Evolutionary conservation across 805 yeast species (phyloP), one percentile per base, ranked within the genome.

Genomic region (Suhomyces faveliae): DNA sequence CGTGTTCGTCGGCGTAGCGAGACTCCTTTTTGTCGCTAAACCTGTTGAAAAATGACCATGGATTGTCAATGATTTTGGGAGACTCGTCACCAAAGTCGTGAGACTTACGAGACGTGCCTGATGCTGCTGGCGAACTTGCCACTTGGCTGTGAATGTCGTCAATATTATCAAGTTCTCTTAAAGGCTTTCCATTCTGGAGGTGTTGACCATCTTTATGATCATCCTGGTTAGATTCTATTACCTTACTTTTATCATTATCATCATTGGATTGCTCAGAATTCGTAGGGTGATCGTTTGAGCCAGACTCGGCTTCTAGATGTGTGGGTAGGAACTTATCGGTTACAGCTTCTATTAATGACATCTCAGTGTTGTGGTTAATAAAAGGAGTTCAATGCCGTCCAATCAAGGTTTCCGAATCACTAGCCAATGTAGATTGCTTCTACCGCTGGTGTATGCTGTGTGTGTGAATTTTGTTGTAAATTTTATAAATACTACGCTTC

Each of bases 1-100:
- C 67, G 24, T 62, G 62, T 5, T 66, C 72, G 25, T 54, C 53
- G 1, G 43, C 49, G 47, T 69, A 72, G 30, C 77, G 54, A 5
- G 56, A 47, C 46, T 72, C 75, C 21, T 58, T 52, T 17, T 61
- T 62, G 50, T 72, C 77, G 0, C 49, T 51, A 23, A 48, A 48
- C n/a, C 59, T 52, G 29, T 52, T 57, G 51, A 67, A 66, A 46
- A 69, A 66, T 9, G 61, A 51, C 52, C 69, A 59, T 0, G 75
- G 56, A 46, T 70, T 71, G n/a, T 63, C 60, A 7, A 69, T 51
- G 1, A 58, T 48, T 30, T 59, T 59, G 12, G 67, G 61, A 1
- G 61, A 49, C 15, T 59, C 62, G 24, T 50, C 47, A 2, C 25
- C 25, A 10, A 37, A 15, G 21, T 33, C n/a, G 12, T 4, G 6